These are phyloP conservation scores for Ganoderma lingzhi DNA, from an alignment of 1,284 basidiomycete species.

Conservation along the genomic window DNA sequence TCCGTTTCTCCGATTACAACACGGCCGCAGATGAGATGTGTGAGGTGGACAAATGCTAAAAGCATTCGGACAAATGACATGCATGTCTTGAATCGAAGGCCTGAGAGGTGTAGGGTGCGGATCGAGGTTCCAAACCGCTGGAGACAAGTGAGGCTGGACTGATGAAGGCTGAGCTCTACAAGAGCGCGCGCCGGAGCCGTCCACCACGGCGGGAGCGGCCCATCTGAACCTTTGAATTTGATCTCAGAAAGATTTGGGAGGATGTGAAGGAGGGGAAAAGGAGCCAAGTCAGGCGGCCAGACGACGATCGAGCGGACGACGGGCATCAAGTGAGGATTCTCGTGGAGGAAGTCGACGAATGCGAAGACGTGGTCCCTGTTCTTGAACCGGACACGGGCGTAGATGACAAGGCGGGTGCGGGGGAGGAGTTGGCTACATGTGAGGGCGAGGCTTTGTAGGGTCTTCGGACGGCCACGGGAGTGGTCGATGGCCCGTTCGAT, in stretches of 20 bases:
- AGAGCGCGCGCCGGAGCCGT: no score
- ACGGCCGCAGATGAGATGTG: background rate
- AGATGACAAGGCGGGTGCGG: background rate
- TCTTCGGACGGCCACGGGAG: background rate
- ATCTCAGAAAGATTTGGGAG: background rate
- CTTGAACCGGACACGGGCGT: background rate
- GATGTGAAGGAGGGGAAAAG: background rate
- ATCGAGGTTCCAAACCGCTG: background rate
- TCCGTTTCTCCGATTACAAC: background rate
- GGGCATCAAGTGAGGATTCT: background rate
- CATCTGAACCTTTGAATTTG: background rate
- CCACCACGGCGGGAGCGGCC: no score
- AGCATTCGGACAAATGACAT: background rate
- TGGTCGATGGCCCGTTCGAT: no score
- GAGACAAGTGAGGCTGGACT: background rate
- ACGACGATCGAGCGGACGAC: background rate
- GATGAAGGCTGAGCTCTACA: no score
- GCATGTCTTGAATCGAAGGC: background rate
- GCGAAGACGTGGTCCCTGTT: background rate
- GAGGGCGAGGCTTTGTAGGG: background rate
- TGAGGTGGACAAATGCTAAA: background rate
- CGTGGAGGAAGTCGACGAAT: background rate
- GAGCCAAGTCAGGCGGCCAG: background rate
- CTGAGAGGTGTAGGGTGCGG: background rate
- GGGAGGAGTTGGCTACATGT: conserved; percentile 1